Percentiles rank a stretch among this genome's conserved stretches.
Evolutionary conservation across 129 eudicot species (phyloP).

Genomic region (Pseudognaphalium luteoalbum): DNA sequence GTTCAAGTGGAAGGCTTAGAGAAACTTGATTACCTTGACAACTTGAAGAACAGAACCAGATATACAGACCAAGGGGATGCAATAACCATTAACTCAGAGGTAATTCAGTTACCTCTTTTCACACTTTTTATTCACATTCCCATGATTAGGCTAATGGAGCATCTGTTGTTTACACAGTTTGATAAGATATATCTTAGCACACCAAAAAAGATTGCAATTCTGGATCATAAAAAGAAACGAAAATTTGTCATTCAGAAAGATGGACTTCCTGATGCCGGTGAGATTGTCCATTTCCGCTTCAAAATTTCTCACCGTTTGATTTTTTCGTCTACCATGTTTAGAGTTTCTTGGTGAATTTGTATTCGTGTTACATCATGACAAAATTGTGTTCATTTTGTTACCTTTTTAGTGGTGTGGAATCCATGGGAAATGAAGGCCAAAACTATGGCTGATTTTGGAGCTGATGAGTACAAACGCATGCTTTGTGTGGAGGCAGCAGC

Average conservation of each 20-base stretch:
- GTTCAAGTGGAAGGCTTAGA: constrained; percentile 94
- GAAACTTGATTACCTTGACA: constrained; percentile 90
- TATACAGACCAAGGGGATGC: constrained; percentile 86
- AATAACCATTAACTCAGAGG: constrained; percentile 84
- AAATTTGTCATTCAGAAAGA: constrained; percentile 78
- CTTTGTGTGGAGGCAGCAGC: constrained; percentile 90
- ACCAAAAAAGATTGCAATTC: constrained; percentile 75
- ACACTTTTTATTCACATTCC: neutral
- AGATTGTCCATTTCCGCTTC: constrained; percentile 23
- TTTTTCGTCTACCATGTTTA: neutral
- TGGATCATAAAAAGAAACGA: constrained; percentile 87
- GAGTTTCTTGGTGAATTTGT: neutral
- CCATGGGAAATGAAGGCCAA: constrained; percentile 98
- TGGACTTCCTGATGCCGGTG: constrained; percentile 99
- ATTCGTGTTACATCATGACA: neutral
- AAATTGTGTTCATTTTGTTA: neutral
- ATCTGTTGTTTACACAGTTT: constrained; percentile 44
- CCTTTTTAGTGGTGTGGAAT: constrained; percentile 80
- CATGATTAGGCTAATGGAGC: constrained; percentile 9
- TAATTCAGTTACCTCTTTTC: constrained; percentile 31
- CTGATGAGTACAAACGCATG: constrained; percentile 85
- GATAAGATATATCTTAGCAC: constrained; percentile 90
- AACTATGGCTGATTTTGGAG: constrained; percentile 76
- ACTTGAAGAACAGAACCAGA: constrained; percentile 61
- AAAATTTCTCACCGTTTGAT: no score